phyloP scores from a whole-genome alignment of 371 early-diverging fungal genomes.

The Thermomucor indicae-seudaticae region DNA sequence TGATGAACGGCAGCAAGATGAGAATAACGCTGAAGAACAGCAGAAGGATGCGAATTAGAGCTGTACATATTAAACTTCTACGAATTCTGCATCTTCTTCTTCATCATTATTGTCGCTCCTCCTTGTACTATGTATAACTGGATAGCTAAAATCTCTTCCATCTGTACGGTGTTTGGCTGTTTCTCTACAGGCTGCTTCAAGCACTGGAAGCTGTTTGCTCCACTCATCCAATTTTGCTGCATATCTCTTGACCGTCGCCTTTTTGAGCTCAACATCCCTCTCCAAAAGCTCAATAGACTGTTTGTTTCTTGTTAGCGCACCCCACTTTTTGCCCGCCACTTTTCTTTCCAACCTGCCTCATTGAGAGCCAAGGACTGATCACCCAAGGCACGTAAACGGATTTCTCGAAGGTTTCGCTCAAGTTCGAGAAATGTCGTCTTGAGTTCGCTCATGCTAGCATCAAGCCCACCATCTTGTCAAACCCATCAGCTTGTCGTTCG shows the following conservation, averaged over 20 bases:
- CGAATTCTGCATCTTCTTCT: slow-evolving; percentile 17
- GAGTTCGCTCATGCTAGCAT: slow-evolving; percentile 8
- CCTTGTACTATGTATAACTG: neutral
- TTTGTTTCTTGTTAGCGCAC: neutral
- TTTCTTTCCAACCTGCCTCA: slow-evolving; percentile 17
- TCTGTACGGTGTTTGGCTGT: slow-evolving; percentile 9
- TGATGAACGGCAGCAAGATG: slow-evolving; percentile 11
- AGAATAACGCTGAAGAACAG: slow-evolving; percentile 7
- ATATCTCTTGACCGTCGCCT: slow-evolving; percentile 13
- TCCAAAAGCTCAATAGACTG: slow-evolving; percentile 17
- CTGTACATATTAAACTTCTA: slow-evolving; percentile 11
- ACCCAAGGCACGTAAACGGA: slow-evolving; percentile 20
- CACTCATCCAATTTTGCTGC: slow-evolving; percentile 8
- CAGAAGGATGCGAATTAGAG: slow-evolving; percentile 6
- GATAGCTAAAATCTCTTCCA: slow-evolving; percentile 11
- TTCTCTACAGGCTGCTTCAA: slow-evolving; percentile 10
- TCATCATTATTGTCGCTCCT: slow-evolving; percentile 12
- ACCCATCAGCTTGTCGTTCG: too few relatives aligned
- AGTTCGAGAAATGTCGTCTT: slow-evolving; percentile 22
- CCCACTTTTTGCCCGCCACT: neutral
- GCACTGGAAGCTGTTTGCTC: slow-evolving; percentile 10
- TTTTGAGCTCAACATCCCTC: slow-evolving; percentile 16
- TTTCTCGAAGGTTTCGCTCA: slow-evolving; percentile 22
- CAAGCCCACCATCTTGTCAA: slow-evolving; percentile 3
- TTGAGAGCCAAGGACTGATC: slow-evolving; percentile 20